These are phyloP conservation scores for Dryas drummondii DNA, from an alignment of 306 rosid genomes.

Conservation along the genomic window DNA sequence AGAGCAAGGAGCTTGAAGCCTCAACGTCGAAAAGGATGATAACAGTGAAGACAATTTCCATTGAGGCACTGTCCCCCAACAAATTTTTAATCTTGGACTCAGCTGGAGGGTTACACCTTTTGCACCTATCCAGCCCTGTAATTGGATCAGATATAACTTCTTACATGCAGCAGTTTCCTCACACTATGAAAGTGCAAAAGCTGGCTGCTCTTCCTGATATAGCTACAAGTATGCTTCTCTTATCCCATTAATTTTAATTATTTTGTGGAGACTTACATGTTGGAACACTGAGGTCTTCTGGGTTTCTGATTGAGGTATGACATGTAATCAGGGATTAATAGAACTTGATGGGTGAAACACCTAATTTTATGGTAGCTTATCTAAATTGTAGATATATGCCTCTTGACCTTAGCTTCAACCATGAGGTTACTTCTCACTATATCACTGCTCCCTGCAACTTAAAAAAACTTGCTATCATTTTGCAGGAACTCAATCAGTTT, in stretches of 20 bases:
- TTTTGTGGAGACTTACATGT: slow-evolving; percentile 21
- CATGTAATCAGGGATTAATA: not conserved
- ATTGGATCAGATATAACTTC: slow-evolving; percentile 52
- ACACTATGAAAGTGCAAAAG: slow-evolving; percentile 56
- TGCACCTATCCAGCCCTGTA: slow-evolving; percentile 53
- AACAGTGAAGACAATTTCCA: slow-evolving; percentile 61
- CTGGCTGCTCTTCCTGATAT: slow-evolving; percentile 65
- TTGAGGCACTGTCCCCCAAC: slow-evolving; percentile 69
- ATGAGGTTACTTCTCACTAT: slow-evolving; percentile 3
- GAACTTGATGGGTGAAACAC: not conserved
- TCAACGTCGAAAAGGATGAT: slow-evolving; percentile 36
- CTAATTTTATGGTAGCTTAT: not conserved
- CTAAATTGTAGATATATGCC: slow-evolving; percentile 12
- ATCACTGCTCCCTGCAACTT: slow-evolving; percentile 19
- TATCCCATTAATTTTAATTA: slow-evolving; percentile 2
- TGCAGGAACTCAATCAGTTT: slow-evolving; percentile 72
- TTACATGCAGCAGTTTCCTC: slow-evolving; percentile 56
- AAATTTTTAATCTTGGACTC: slow-evolving; percentile 72
- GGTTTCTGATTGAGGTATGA: not conserved
- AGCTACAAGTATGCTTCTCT: slow-evolving; percentile 51
- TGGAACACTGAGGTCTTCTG: slow-evolving; percentile 11
- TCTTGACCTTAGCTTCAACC: slow-evolving; percentile 15
- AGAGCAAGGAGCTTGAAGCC: slow-evolving; percentile 40
- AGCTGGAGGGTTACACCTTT: slow-evolving; percentile 64
- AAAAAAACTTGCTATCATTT: slow-evolving; percentile 23